phyloP scores from a whole-genome alignment of 1,284 basidiomycete genomes.

The Rhodofomes roseus region DNA sequence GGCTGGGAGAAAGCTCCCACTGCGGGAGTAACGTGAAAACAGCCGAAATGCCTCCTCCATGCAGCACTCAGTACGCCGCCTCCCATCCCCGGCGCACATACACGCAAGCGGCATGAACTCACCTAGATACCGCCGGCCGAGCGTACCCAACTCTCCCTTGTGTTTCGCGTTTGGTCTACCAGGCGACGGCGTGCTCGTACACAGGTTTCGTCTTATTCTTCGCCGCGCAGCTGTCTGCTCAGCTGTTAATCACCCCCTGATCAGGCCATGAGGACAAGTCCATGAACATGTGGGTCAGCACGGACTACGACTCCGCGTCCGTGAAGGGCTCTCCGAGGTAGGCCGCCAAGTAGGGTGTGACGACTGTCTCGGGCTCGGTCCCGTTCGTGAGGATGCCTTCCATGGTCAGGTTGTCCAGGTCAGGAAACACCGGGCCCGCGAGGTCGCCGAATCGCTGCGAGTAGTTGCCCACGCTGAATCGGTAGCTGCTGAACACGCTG shows the following conservation, averaged over 20 bases:
- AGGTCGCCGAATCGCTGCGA: conserved; percentile 61
- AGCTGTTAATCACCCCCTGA: conserved; percentile 33
- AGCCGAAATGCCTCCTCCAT: no score
- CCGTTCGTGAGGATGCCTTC: conserved; percentile 42
- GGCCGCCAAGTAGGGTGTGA: conserved; percentile 48
- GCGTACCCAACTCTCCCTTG: no score
- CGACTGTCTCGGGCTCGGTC: conserved; percentile 44
- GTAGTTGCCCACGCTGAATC: conserved; percentile 42
- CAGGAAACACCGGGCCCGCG: conserved; percentile 49
- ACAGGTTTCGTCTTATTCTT: conserved; percentile 50
- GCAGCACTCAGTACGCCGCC: no score
- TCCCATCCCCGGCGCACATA: no score
- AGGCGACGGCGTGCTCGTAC: no score
- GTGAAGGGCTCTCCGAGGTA: conserved; percentile 48
- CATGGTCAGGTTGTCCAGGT: conserved; percentile 40
- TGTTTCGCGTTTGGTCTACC: no score
- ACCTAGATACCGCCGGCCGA: no score
- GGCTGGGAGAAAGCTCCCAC: no score
- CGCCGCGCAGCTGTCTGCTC: conserved; percentile 57
- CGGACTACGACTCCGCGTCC: conserved; percentile 50
- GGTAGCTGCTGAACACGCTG: conserved; percentile 58
- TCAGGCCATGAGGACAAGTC: no score
- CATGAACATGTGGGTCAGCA: conserved; percentile 1
- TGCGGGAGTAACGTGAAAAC: no score
- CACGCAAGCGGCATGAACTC: no score